These are phyloP conservation scores for Chrysanthemum seticuspe DNA, from an alignment of 129 eudicot genomes.

Conservation along the genomic window DNA sequence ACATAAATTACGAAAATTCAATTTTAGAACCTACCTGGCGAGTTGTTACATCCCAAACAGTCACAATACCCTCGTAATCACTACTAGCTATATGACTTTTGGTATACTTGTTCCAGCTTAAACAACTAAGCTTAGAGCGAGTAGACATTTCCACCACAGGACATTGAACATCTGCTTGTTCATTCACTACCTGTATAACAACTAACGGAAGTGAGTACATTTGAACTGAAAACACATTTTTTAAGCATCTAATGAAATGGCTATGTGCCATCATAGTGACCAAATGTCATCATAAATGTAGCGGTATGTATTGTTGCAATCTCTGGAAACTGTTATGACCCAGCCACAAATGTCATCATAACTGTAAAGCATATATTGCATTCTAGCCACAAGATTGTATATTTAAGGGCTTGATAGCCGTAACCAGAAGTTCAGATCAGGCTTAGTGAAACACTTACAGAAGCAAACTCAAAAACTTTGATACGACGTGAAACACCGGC, in stretches of 20 bases:
- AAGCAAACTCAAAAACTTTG: conserved; percentile 84
- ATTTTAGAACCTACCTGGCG: conserved; percentile 59
- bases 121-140: conserved; percentile 88
- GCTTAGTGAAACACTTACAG: conserved; percentile 50
- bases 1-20: background rate
- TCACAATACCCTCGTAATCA: conserved; percentile 94
- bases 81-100: conserved; percentile 89
- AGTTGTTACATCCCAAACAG: conserved; percentile 97
- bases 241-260: background rate
- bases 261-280: background rate
- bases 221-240: background rate
- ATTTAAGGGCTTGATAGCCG: background rate
- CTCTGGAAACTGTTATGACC: background rate
- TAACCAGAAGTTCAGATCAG: background rate
- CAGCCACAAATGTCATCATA: background rate
- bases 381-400: background rate
- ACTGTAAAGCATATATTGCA: background rate
- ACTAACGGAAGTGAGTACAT: conserved; percentile 14
- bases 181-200: conserved; percentile 76
- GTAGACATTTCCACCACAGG: conserved; percentile 94
- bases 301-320: background rate
- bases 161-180: conserved; percentile 76
- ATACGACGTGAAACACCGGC: conserved; percentile 95
- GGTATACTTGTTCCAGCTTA: conserved; percentile 94
- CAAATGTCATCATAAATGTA: conserved; percentile 4